Evolutionary conservation across 1,139 yeast genomes (phyloP), one percentile per base, ranked within the genome.

Genomic region (Wickerhamomyces sp.): DNA sequence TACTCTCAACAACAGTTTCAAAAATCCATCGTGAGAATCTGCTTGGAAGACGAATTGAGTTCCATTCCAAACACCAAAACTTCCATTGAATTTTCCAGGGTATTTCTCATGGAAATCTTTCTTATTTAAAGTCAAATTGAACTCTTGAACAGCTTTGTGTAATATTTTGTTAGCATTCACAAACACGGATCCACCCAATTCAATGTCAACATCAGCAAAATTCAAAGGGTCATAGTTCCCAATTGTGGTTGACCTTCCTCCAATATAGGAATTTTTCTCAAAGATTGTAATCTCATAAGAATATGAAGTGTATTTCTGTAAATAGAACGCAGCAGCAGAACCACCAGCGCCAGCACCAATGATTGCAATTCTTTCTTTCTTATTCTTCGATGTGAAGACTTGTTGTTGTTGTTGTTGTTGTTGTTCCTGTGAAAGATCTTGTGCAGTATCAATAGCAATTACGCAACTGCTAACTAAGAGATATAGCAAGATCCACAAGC

Each of bases 321-420:
- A 54, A 42, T 70, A 59, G 42, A 65, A 65, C 2, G 76, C 67
- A 16, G 68, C 60, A 4, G 70, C 52, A 1, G 72, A 48, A 1
- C 76, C 76, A 8, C 71, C 74, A 3, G 76, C 67, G 2, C 76
- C 76, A 1, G 74, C 72, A 4, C 76, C 76, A 26, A 68, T 59
- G 27, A 68, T 61, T 1, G 72, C 74, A 7, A 69, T 52, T 8
- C 28, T 38, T 6, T 22, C 32, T 16, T 12, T 28, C 5, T 16
- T 10, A 8, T 10, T 7, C 17, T 8, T 9, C 7, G n/a, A 4
- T 14, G 28, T 10, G 6, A 5, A 6, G 13, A 7, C 17, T 27
- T 5, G 7, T 8, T 17, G 18, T 5, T 27, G 6, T 27, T n/a
- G 16, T 27, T 7, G 18, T 4, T 12, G 27, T 7, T 12, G 27